Evolutionary conservation across 805 yeast species (phyloP), one percentile per base, ranked within the genome.

Genomic region (Saccharomycopsis sp.): DNA sequence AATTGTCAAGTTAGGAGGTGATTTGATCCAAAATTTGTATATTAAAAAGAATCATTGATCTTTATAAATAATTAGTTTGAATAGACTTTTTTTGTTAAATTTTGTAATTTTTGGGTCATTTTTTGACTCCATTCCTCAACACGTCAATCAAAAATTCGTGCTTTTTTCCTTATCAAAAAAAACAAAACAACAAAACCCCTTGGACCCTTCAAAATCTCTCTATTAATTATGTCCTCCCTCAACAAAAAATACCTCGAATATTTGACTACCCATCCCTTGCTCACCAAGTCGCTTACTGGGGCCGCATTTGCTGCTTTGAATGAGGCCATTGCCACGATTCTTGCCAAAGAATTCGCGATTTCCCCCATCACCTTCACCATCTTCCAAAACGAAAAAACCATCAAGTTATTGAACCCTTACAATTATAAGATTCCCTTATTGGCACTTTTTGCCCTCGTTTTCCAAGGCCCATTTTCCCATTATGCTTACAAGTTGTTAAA

Each of bases 1-100:
- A 58, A 80, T 92, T 30, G 64, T 69, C 27, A 62, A 70, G 21
- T 63, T 79, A 47, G 85, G 88, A 12, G 84, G 82, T 40, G 88
- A 80, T 45, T 58, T 83, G 44, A 66, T 42, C 74, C 37, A 63
- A 62, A 44, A 60, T 21, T 31, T 42, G 19, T 31, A 35, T 18
- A 23, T 31, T n/a, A 39, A 31, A 28, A 26, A 32, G 15, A 33
- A 36, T n/a, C n/a, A n/a, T n/a, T n/a, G n/a, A n/a, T n/a, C n/a
- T n/a, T n/a, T n/a, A n/a, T n/a, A n/a, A n/a, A n/a, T n/a, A n/a
- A n/a, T n/a, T n/a, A n/a, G n/a, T n/a, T n/a, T n/a, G n/a, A n/a
- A n/a, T n/a, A n/a, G n/a, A n/a, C n/a, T n/a, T n/a, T n/a, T n/a
- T n/a, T n/a, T n/a, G n/a, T n/a, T n/a, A n/a, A n/a, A n/a, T n/a